Evolutionary conservation across 352 stramenopile genomes (phyloP), one percentile per base, ranked within the genome.

Genomic region (Phytophthora megakarya): DNA sequence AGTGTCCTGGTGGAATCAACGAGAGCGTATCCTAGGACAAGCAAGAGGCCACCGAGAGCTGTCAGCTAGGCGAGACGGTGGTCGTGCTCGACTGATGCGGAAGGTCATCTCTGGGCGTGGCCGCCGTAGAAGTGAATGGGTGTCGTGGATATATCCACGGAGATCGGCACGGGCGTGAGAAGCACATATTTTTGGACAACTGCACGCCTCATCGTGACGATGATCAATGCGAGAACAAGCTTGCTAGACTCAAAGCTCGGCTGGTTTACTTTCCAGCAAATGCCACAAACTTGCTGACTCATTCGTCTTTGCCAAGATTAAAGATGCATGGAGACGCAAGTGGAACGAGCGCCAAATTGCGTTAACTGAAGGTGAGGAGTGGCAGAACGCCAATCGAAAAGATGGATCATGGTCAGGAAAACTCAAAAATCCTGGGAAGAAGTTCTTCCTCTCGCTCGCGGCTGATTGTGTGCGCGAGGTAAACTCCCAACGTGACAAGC

Each of bases 131-230:
- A 38, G 33, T 16, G 54, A 38, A 18, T 62, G 40, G 42, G 54
- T 63, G 1, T n/a, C 21, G 7, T 63, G 54, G 44, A 19, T 63
- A 12, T 63, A 63, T 16, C 39, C 22, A 12, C 23, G 21, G 32
- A 16, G 58, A 75, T 23, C 44, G 37, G 0, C 21, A n/a, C 30
- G 51, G 61, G 9, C 47, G 58, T 3, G 7, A 65, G 5, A 76
- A 65, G n/a, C 30, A 16, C 1, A 66, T 64, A 28, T 75, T 42
- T 45, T 22, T 75, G 10, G 70, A 69, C 21, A 73, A 73, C 47
- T n/a, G 38, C 33, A 1, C 56, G 72, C 30, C 39, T 67, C 3
- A 21, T 21, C 35, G 28, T 61, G 43, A n/a, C 19, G 18, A 55
- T 15, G 32, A 54, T 11, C n/a, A n/a, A n/a, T n/a, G n/a, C n/a